phyloP scores from a whole-genome alignment of 2,329 filamentous ascomycete species.

The Berkeleyomyces basicola region DNA sequence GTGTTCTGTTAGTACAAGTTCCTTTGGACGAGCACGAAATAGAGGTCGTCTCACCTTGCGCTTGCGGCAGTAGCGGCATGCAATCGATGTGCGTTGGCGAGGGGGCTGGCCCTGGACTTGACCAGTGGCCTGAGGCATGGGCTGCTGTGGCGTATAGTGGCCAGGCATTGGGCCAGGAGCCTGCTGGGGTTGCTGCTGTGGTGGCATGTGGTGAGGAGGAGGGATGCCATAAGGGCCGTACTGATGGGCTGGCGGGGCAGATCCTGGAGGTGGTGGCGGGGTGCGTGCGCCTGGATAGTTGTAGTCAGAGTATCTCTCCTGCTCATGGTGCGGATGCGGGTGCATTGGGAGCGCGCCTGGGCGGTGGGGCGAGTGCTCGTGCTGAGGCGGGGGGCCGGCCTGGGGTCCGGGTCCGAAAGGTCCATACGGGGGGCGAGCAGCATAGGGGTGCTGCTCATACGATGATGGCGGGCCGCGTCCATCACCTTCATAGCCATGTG shows the following conservation, averaged over 20 bases:
- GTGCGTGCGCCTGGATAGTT: neutral
- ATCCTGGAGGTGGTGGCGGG: neutral
- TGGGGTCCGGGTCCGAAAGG: neutral
- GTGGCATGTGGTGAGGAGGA: neutral
- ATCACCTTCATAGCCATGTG: neutral
- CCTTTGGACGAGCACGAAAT: neutral
- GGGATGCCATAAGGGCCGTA: neutral
- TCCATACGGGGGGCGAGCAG: neutral
- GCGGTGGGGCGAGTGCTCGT: neutral
- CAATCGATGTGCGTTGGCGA: slow-evolving; percentile 41
- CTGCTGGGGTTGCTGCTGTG: neutral
- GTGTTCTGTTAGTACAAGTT: slow-evolving; percentile 1
- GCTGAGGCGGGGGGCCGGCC: neutral
- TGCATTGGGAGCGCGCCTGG: neutral
- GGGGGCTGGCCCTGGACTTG: slow-evolving; percentile 23
- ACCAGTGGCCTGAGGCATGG: neutral
- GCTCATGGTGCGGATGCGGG: neutral
- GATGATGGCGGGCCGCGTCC: neutral
- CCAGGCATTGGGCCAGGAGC: neutral
- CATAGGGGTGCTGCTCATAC: neutral
- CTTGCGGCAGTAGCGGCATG: slow-evolving; percentile 44
- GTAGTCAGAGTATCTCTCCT: neutral
- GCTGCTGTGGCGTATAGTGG: neutral
- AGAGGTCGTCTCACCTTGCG: slow-evolving; percentile 32
- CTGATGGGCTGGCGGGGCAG: neutral